Conservation (phyloP, 305 asterid species). For the Solanum chacoense region DNA sequence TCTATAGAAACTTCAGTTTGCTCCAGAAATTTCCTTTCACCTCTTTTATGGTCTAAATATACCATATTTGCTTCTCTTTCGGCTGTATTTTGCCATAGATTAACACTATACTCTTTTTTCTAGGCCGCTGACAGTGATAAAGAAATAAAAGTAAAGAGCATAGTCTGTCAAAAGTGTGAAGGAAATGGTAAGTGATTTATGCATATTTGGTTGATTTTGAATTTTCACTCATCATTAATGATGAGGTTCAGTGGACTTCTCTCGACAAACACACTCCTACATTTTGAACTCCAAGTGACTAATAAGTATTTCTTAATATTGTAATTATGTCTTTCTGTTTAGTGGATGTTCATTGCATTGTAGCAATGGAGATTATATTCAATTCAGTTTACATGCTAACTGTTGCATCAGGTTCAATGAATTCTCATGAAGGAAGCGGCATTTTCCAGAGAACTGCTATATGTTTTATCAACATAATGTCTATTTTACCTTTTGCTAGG, state of each 20-base stretch:
- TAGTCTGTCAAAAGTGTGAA: slow-evolving; percentile 49
- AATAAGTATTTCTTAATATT: neutral
- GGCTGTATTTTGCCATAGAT: neutral
- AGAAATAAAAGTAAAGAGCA: slow-evolving; percentile 25
- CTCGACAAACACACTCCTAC: neutral
- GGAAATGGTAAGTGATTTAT: slow-evolving; percentile 46
- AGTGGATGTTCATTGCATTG: neutral
- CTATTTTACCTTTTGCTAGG: neutral
- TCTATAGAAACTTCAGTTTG: neutral
- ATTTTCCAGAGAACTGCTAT: no score
- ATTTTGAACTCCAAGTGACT: neutral
- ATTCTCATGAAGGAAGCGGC: neutral
- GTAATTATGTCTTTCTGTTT: neutral
- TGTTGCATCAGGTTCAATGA: neutral
- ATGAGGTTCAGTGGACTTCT: neutral
- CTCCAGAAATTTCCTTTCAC: neutral
- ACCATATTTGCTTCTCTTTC: neutral
- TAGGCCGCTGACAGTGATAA: slow-evolving; percentile 35
- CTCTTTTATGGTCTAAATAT: neutral
- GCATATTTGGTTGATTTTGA: neutral
- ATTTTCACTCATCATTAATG: neutral
- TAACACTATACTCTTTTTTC: slow-evolving; percentile 1
- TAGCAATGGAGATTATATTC: neutral
- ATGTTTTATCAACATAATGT: neutral
- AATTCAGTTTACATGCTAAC: neutral